Base-by-base conservation (phyloP, 148 eudicot genomes). In the Dianthus caryophyllus region DNA sequence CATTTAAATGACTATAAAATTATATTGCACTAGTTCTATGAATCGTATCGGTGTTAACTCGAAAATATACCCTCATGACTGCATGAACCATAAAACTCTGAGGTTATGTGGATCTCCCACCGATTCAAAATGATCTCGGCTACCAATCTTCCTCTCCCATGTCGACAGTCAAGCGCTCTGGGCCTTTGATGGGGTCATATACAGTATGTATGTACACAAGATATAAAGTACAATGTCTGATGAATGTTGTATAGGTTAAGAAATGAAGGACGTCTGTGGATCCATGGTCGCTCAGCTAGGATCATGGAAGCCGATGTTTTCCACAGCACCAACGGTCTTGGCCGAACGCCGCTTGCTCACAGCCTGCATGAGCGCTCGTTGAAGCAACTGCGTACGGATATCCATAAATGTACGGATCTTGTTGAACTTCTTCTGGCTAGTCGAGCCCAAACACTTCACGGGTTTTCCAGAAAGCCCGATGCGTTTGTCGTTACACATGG, bases 291-390 rank as follows among this genome's bases (percentile, higher is more conserved):
- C 48, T 64, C 59, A 71, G 53, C 63, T 11, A 9, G 89, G 89
- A 61, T 64, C 80, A 18, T 65, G 79, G 53, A 56, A 87, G 33
- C 93, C 94, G 15, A 89, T 84, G 65, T 87, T 72, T 62, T 85
- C 97, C 38, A 83, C 79, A n/a, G 85, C 78, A 18, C 93, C 94
- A 10, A 88, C 91, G 1, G 95, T 91, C 80, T 86, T 88, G 66
- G 84, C 85, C 47, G 82, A 1, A 17, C 81, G 88, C 9, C 81
- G 74, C 68, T 84, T 83, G 67, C 69, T 73, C 47, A 88, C 57
- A 71, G 84, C 81, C 75, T 88, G 85, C 79, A 75, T 85, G 61
- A 87, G 73, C 20, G 84, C 76, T 38, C 78, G 74, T 18, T 83
- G 91, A 76, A 88, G 57, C 79, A 88, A 73, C 65, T 88, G 97